Evolutionary conservation across 139 green algal species (phyloP), one percentile per base, ranked within the genome.

Genomic region (Chlorella sp.): DNA sequence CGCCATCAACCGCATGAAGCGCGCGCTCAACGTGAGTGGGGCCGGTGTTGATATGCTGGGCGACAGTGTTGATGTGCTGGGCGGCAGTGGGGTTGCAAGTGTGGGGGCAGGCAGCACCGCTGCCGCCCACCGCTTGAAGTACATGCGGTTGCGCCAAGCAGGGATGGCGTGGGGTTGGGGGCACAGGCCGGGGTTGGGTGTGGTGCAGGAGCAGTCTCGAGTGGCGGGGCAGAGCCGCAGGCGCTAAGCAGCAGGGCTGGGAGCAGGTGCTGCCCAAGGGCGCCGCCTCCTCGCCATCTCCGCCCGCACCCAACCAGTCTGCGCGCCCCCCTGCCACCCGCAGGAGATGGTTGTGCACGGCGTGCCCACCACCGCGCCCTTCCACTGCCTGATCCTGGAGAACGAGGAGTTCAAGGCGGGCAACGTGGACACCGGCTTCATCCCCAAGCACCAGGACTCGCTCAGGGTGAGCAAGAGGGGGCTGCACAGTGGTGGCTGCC

Each of bases 381-480:
- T 95, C 94, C 95, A 98, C 92, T 91, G 94, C 85, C 92, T 98
- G 65, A 96, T 98, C 87, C 87, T 98, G 73, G 91, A 95, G 77
- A 88, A 90, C 43, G 68, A 93, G 19, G 85, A 87, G 58, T 97
- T 97, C 89, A 87, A 84, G 64, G 60, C 54, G 9, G 94, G 93
- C 32, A 86, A 92, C 24, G 91, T 95, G 44, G 85, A 92, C 86
- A 92, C 88, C 32, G 90, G 92, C 65, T 99, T 99, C 94, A 98
- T 99, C 83, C 56, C 85, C 38, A 98, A 96, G 89, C 88, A 98
- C 89, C 87, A 82, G 0, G 94, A 97, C 19, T 89, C 95, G 74
- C 91, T 98, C 32, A 80, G 4, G 40, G 77, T 73, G 40, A 9
- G 77, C 0, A 9, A 13, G 9, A 7, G 76, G 28, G 46, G 46